phyloP scores from a whole-genome alignment of 257 asterid species.

The Solanum bulbocastanum region DNA sequence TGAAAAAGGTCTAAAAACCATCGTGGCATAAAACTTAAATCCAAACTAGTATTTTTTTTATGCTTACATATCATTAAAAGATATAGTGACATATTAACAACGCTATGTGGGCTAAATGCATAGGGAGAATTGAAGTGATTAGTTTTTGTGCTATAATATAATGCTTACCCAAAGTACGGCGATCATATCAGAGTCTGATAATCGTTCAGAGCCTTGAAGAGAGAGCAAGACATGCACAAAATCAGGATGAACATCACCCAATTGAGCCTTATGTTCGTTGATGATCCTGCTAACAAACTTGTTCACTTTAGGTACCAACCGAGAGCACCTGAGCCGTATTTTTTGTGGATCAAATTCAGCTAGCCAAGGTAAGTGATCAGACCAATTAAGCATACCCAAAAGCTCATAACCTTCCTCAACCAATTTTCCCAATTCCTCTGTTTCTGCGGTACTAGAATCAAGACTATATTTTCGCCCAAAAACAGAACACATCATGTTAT shows the following conservation, averaged over 20 bases:
- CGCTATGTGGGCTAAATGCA: neutral
- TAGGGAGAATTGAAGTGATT: no score
- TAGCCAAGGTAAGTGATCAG: constrained; percentile 62
- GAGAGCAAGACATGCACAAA: constrained; percentile 62
- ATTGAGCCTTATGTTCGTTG: constrained; percentile 24
- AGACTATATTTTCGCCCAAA: constrained; percentile 47
- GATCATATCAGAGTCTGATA: constrained; percentile 70
- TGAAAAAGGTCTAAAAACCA: neutral
- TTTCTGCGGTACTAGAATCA: constrained; percentile 10
- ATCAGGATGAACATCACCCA: constrained; percentile 9
- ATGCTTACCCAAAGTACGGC: constrained; percentile 80
- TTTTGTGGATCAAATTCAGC: constrained; percentile 55
- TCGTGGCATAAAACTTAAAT: neutral
- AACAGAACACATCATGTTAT: constrained; percentile 70
- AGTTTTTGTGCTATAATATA: neutral
- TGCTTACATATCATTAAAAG: neutral
- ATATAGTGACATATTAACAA: neutral
- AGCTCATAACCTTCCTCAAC: constrained; percentile 66
- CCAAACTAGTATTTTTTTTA: neutral
- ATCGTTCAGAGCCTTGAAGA: constrained; percentile 35
- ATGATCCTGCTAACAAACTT: constrained; percentile 47
- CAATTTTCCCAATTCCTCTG: constrained; percentile 33
- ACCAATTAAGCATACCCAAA: constrained; percentile 59
- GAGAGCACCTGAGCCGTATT: constrained; percentile 50
- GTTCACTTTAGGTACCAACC: constrained; percentile 60